Percentiles rank a stretch among this genome's conserved stretches.
phyloP scores from a whole-genome alignment of 2,329 filamentous ascomycete genomes.

The Fusarium setosum region DNA sequence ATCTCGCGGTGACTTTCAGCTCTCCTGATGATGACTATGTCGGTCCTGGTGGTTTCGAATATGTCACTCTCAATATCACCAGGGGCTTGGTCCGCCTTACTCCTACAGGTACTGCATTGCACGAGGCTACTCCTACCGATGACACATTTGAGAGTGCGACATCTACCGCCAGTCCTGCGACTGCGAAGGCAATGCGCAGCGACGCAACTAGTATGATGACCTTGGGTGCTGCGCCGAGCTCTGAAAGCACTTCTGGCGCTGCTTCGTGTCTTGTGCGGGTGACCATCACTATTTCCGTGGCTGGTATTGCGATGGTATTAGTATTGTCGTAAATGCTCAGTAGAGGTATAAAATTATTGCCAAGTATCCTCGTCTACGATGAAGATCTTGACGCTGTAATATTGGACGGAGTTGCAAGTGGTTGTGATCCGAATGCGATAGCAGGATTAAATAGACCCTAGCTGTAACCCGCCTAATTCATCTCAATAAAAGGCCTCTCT shows the following conservation, averaged over 20 bases:
- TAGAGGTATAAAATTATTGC: background rate
- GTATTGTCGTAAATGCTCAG: background rate
- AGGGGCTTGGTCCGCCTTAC: conserved; percentile 11
- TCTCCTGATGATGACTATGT: background rate
- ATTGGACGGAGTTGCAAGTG: too few relatives aligned
- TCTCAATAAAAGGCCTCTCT: too few relatives aligned
- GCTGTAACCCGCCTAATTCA: too few relatives aligned
- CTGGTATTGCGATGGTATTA: background rate
- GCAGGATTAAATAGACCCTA: too few relatives aligned
- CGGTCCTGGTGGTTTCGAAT: background rate
- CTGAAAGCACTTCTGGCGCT: conserved; percentile 1
- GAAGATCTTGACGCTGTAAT: too few relatives aligned
- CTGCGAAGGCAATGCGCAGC: background rate
- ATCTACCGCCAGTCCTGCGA: background rate
- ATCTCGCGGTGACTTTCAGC: background rate
- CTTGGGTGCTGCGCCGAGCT: background rate
- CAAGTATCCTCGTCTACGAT: background rate
- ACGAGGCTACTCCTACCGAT: background rate
- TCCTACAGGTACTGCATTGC: background rate
- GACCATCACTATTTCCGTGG: background rate
- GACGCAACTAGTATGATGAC: background rate
- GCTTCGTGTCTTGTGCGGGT: background rate
- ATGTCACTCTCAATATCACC: conserved; percentile 15
- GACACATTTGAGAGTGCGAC: background rate
- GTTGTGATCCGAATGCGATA: too few relatives aligned